Percentiles rank a stretch among this genome's conserved stretches.
These are phyloP conservation scores for Wickerhamomyces silvicola DNA, from an alignment of 805 yeast species.

Conservation along the genomic window DNA sequence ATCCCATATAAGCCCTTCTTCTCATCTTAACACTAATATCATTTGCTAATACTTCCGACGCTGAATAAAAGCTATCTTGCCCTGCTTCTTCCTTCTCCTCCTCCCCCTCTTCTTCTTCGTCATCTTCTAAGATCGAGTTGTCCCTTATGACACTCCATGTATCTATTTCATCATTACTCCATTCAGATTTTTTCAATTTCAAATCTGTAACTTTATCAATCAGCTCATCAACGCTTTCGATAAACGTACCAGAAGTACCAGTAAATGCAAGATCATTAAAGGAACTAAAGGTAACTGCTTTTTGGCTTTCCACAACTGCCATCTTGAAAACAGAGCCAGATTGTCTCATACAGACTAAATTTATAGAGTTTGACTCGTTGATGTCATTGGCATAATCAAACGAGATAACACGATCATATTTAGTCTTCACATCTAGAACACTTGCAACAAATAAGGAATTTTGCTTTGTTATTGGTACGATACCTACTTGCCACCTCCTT, in stretches of 20 bases:
- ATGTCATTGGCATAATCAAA: conserved; percentile 53
- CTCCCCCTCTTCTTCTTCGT: conserved; percentile 15
- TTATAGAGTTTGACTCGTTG: conserved; percentile 45
- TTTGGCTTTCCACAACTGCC: conserved; percentile 64
- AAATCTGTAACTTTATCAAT: conserved; percentile 16
- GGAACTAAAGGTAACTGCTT: conserved; percentile 58
- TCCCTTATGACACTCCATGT: conserved; percentile 25
- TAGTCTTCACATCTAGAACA: conserved; percentile 69
- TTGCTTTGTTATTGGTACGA: conserved; percentile 37
- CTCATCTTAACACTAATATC: conserved; percentile 74
- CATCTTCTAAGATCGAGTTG: conserved; percentile 6
- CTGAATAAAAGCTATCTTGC: conserved; percentile 22
- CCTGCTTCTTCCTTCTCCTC: conserved; percentile 17
- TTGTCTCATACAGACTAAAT: conserved; percentile 81
- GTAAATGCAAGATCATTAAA: conserved; percentile 57
- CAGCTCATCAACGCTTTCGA: conserved; percentile 26
- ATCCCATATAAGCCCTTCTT: conserved; percentile 65
- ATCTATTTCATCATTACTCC: conserved; percentile 22
- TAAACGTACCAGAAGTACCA: conserved; percentile 50
- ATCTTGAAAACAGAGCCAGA: conserved; percentile 82
- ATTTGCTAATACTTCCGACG: conserved; percentile 46
- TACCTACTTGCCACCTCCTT: conserved; percentile 75
- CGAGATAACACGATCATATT: conserved; percentile 74
- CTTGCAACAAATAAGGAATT: conserved; percentile 68
- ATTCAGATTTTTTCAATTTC: conserved; percentile 10